A percentile compares a stretch with the other conserved stretches of the same genome.
Conservation (phyloP, 805 yeast genomes). For the Ogataea populi-albae region DNA sequence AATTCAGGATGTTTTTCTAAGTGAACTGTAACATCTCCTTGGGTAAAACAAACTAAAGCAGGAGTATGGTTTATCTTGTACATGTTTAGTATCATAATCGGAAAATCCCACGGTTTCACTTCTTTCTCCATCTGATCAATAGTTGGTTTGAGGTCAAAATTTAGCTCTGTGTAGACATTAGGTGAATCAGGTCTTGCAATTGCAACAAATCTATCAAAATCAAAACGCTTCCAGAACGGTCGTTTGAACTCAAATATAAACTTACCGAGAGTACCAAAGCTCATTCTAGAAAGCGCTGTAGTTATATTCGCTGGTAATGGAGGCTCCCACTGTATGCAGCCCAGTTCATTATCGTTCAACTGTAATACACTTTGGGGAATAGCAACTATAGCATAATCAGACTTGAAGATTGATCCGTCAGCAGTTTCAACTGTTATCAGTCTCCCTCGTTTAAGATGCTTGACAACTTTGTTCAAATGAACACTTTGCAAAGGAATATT, state of each 20-base stretch:
- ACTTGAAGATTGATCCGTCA: conserved; percentile 31
- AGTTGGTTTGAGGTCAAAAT: too few species aligned
- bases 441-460: conserved; percentile 32
- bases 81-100: conserved; percentile 59
- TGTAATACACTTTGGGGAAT: conserved; percentile 74
- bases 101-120: conserved; percentile 55
- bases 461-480: conserved; percentile 41
- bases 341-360: conserved; percentile 33
- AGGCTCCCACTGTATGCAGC: conserved; percentile 56
- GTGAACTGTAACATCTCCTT: conserved; percentile 68
- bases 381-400: conserved; percentile 66
- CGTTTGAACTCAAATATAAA: conserved; percentile 63
- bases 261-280: conserved; percentile 71
- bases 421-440: conserved; percentile 34
- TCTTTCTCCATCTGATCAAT: too few species aligned
- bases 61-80: conserved; percentile 49
- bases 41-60: conserved; percentile 62
- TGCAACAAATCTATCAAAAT: conserved; percentile 48
- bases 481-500: conserved; percentile 41
- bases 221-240: conserved; percentile 55
- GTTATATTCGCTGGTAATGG: conserved; percentile 45
- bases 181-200: conserved; percentile 37
- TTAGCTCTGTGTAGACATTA: not conserved
- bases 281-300: conserved; percentile 45
- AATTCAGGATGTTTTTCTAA: conserved; percentile 47